phyloP scores from a whole-genome alignment of 2,329 filamentous ascomycete species.

The Emergomyces pasteurianus region DNA sequence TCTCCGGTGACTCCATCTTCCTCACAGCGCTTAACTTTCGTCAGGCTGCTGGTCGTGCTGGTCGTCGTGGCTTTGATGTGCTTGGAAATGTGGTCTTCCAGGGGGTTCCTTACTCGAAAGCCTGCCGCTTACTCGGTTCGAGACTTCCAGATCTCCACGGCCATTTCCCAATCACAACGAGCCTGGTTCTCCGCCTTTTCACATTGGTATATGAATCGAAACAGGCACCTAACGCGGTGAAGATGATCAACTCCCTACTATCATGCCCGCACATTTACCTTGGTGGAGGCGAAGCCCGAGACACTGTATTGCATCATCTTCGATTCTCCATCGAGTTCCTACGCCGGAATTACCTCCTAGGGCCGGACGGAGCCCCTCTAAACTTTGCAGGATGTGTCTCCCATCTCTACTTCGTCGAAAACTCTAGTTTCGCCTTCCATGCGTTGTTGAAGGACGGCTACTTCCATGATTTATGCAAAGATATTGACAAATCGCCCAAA shows the following conservation, averaged over 20 bases:
- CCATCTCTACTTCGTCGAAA: conserved; percentile 67
- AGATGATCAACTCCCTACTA: conserved; percentile 53
- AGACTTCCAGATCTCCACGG: conserved; percentile 61
- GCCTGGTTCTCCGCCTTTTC: conserved; percentile 57
- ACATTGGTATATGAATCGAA: conserved; percentile 55
- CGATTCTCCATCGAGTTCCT: conserved; percentile 75
- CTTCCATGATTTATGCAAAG: conserved; percentile 51
- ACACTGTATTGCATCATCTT: conserved; percentile 61
- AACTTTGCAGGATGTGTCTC: conserved; percentile 61
- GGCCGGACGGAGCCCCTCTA: conserved; percentile 48
- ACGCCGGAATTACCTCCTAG: conserved; percentile 54
- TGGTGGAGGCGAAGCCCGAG: conserved; percentile 54
- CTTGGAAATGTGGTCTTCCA: conserved; percentile 74
- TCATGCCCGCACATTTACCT: conserved; percentile 60
- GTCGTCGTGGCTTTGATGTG: conserved; percentile 67
- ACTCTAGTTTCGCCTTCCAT: conserved; percentile 65
- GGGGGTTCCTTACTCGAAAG: conserved; percentile 48
- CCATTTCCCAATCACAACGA: conserved; percentile 67
- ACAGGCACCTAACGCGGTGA: conserved; percentile 48
- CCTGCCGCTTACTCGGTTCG: conserved; percentile 59
- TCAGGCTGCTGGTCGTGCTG: conserved; percentile 65
- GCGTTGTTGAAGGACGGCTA: conserved; percentile 59
- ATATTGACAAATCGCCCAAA: conserved; percentile 36
- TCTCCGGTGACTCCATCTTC: conserved; percentile 60
- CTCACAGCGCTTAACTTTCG: conserved; percentile 65